Percentiles rank a stretch among this genome's conserved stretches.
Evolutionary conservation across 495 filamentous ascomycete species (phyloP).

Genomic region (Neurospora discreta): DNA sequence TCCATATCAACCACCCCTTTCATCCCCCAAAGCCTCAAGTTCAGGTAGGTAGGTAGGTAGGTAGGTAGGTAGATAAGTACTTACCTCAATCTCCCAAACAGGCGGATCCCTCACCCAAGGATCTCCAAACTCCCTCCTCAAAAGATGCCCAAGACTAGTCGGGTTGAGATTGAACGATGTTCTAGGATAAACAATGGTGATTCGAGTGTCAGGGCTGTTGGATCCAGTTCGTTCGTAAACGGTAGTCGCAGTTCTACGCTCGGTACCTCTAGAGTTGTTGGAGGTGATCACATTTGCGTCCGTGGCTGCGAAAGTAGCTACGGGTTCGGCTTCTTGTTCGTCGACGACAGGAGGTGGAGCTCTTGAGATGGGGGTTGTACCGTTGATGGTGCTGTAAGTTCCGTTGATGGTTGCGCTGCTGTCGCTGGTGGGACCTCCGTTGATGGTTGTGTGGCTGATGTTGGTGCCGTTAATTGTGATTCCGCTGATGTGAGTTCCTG

Average conservation of each 20-base stretch:
- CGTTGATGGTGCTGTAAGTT: background rate
- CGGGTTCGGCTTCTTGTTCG: background rate
- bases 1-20: too few species aligned
- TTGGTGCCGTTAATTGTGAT: background rate
- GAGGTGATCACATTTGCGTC: background rate
- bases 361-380: background rate
- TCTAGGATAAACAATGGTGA: background rate
- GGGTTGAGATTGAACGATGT: background rate
- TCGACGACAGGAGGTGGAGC: background rate
- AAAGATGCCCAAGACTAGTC: background rate
- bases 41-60: too few species aligned
- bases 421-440: background rate
- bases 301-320: background rate
- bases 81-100: background rate
- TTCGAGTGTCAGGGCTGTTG: background rate
- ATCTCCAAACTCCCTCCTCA: background rate
- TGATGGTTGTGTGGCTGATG: accelerated
- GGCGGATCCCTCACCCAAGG: background rate
- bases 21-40: background rate
- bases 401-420: background rate
- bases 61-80: background rate
- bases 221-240: background rate
- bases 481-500: background rate
- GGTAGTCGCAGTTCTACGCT: background rate
- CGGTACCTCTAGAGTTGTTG: background rate